Evolutionary conservation across 257 asterid species (phyloP).

Genomic region (Jacaranda copaia): DNA sequence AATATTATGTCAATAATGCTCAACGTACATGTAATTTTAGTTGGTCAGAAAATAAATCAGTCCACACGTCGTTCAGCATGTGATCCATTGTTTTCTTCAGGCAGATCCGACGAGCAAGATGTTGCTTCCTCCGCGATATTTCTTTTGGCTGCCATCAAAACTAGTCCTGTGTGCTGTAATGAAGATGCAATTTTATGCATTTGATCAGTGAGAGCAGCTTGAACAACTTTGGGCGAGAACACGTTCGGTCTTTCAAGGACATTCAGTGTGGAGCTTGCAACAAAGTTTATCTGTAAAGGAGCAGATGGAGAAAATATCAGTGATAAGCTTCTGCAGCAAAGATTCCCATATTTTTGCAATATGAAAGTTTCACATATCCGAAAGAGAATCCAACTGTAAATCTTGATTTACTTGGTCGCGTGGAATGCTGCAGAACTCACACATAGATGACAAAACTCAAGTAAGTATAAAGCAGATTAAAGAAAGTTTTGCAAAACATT

Average conservation of each 20-base stretch:
- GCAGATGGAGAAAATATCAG: constrained; percentile 4
- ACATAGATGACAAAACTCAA: not conserved
- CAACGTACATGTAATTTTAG: not conserved
- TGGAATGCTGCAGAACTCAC: not conserved
- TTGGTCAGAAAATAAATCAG: not conserved
- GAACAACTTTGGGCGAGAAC: constrained; percentile 55
- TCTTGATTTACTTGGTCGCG: not conserved
- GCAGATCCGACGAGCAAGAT: constrained; percentile 25
- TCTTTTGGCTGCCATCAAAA: constrained; percentile 40
- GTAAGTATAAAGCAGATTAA: not conserved
- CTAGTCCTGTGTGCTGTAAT: constrained; percentile 43
- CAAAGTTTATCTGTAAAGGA: constrained; percentile 45
- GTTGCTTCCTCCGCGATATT: constrained; percentile 25
- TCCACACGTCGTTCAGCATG: constrained; percentile 6
- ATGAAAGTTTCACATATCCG: not conserved
- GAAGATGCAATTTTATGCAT: constrained; percentile 49
- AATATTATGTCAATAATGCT: not conserved
- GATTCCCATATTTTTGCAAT: not conserved
- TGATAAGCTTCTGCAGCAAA: constrained; percentile 2
- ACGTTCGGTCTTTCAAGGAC: constrained; percentile 55
- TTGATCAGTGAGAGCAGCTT: constrained; percentile 45
- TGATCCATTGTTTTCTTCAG: constrained; percentile 31
- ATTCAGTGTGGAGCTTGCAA: constrained; percentile 52
- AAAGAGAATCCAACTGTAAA: not conserved
- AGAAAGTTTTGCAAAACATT: not conserved